These are phyloP conservation scores for Monilinia aucupariae DNA, from an alignment of 2,329 filamentous ascomycete species.

Conservation along the genomic window DNA sequence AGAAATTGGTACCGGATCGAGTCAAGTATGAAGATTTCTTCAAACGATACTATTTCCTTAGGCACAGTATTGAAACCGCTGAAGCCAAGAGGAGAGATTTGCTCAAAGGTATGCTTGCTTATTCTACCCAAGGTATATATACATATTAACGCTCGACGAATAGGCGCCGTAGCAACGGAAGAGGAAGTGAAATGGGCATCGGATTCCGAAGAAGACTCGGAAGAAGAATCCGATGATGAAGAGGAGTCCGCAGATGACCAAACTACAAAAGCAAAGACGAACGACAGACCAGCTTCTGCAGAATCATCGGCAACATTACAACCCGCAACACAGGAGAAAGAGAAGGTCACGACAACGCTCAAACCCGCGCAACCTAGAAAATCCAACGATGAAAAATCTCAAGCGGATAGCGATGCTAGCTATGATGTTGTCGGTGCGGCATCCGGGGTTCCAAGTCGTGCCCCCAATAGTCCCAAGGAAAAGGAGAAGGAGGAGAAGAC, in stretches of 20 bases:
- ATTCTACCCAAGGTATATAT: background rate
- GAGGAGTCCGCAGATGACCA: background rate
- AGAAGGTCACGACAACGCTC: slow-evolving; percentile 34
- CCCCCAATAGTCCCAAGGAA: slow-evolving; percentile 62
- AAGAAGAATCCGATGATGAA: slow-evolving; percentile 1
- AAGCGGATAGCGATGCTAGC: slow-evolving; percentile 88
- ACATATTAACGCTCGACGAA: background rate
- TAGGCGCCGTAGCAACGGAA: slow-evolving; percentile 49
- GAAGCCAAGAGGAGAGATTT: slow-evolving; percentile 84
- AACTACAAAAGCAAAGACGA: slow-evolving; percentile 24
- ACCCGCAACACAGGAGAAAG: slow-evolving; percentile 40
- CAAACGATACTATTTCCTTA: slow-evolving; percentile 91
- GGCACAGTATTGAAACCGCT: slow-evolving; percentile 88
- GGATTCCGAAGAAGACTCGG: slow-evolving; percentile 63
- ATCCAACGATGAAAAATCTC: slow-evolving; percentile 84
- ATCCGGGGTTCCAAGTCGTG: slow-evolving; percentile 71
- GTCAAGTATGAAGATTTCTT: slow-evolving; percentile 90
- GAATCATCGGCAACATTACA: slow-evolving; percentile 58
- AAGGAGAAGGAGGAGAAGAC: slow-evolving; percentile 39
- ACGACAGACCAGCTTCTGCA: slow-evolving; percentile 42
- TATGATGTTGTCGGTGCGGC: slow-evolving; percentile 85
- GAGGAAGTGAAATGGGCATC: slow-evolving; percentile 65
- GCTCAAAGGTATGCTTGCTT: slow-evolving; percentile 65
- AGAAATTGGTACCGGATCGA: slow-evolving; percentile 86
- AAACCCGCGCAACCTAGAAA: slow-evolving; percentile 63